Conservation (phyloP, 2,329 filamentous ascomycete species). For the Pyrenochaeta sp. region DNA sequence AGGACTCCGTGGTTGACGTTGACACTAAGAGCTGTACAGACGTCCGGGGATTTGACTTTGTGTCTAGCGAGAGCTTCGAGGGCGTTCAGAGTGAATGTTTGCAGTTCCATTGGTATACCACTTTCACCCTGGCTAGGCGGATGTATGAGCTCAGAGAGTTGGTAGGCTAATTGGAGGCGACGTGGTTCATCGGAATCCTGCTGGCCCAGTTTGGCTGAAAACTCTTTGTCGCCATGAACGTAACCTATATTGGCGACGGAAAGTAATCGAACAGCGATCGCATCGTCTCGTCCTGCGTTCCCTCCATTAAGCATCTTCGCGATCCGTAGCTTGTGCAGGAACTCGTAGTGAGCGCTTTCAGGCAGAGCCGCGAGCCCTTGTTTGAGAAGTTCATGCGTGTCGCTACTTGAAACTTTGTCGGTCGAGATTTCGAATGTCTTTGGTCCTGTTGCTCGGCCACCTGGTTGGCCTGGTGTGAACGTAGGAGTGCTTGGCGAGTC, state of each 20-base stretch:
- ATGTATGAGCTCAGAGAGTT: conserved; percentile 90
- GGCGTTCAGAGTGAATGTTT: conserved; percentile 80
- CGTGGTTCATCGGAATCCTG: conserved; percentile 90
- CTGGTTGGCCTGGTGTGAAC: conserved; percentile 45
- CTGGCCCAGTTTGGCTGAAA: conserved; percentile 83
- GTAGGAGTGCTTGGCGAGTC: conserved; percentile 60
- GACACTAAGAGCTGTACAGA: conserved; percentile 88
- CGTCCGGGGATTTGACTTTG: conserved; percentile 77
- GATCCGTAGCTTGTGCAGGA: conserved; percentile 81
- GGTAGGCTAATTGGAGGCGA: conserved; percentile 86
- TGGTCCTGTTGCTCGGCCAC: conserved; percentile 36
- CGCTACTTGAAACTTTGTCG: conserved; percentile 52
- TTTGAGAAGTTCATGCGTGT: conserved; percentile 53
- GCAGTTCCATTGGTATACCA: conserved; percentile 75
- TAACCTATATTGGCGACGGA: conserved; percentile 92
- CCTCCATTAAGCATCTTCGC: conserved; percentile 80
- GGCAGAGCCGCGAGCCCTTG: conserved; percentile 68
- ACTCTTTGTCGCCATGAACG: conserved; percentile 81
- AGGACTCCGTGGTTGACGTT: conserved; percentile 96
- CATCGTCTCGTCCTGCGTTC: conserved; percentile 71
- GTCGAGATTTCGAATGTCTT: conserved; percentile 67
- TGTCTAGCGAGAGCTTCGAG: conserved; percentile 87
- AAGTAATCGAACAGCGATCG: conserved; percentile 81
- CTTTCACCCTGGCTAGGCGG: conserved; percentile 74
- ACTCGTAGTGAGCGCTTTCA: conserved; percentile 77